Conservation (phyloP, 495 filamentous ascomycete species). For the Trypethelium eluteriae region DNA sequence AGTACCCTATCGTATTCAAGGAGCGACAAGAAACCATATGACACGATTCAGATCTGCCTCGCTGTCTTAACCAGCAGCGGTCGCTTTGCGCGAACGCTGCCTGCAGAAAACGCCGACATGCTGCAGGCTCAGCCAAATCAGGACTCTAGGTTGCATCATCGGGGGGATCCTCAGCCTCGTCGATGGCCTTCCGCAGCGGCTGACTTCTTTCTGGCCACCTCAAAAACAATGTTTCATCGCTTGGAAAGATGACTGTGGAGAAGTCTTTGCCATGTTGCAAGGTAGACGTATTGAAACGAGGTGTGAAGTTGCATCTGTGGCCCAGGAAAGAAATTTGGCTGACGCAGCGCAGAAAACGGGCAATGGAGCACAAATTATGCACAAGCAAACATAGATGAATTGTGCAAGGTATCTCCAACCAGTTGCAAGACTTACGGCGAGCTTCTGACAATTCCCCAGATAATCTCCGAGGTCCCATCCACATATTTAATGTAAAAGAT, state of each 20-base stretch:
- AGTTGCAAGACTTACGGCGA: too few species aligned
- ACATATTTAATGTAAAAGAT: neutral
- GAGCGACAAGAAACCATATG: neutral
- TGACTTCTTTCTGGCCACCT: neutral
- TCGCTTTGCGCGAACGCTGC: neutral
- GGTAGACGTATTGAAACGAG: neutral
- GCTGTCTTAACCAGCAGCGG: neutral
- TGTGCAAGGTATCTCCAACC: neutral
- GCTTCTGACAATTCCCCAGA: neutral
- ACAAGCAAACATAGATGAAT: neutral
- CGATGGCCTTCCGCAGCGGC: neutral
- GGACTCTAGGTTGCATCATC: neutral
- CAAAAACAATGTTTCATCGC: neutral
- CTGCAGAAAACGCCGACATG: neutral
- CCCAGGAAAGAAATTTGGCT: neutral
- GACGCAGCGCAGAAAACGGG: neutral
- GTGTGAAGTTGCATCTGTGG: neutral
- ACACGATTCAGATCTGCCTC: neutral
- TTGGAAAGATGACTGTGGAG: neutral
- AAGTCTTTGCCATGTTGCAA: neutral
- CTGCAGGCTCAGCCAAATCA: neutral
- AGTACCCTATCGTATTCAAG: neutral
- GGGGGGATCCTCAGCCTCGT: neutral
- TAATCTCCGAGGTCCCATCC: neutral
- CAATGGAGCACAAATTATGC: constrained; percentile 7